Evolutionary conservation across 768 basidiomycete species (phyloP), one percentile per base, ranked within the genome.

Genomic region (Psilocybe azurescens): DNA sequence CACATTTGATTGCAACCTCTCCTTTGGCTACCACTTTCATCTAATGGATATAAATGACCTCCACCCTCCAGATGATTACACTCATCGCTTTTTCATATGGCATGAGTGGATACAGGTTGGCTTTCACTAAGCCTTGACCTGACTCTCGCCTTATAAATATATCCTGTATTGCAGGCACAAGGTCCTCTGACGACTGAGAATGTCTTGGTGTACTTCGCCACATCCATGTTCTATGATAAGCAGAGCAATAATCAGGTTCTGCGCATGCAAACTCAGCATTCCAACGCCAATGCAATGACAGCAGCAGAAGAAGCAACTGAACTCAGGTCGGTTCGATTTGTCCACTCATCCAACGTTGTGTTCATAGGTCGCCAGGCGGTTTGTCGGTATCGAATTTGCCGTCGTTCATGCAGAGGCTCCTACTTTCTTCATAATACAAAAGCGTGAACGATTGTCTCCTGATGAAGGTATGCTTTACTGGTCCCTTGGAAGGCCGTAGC

Each of bases 171-270:
- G 24, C 72, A 91, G 87, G 92, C 88, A 4, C 86, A 93, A 64
- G 94, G 92, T 3, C 89, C 89, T 2, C 81, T 95, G 67, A 87
- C 89, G 7, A 74, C 81, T 2, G 86, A 91, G 66, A 92, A 90
- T 71, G 93, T 93, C 54, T 89, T 96, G 64, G 93, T 95, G 58
- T 97, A 96, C 79, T 97, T 97, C 72, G 81, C 90, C 11, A 86
- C 86, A 0, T 95, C 93, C 30, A 94, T 94, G 87, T 96, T 95
- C 79, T 97, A 94, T 73, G 94, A 96, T 77, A 93, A 93, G 75
- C 91, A 93, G 76, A 94, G 91, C 77, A 95, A 90, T 75, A 97
- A 97, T 74, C 92, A 95, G 69, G 88, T 91, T 32, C 78, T 97
- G 48, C 89, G 94, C 67, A 97, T 97, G 95, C 95, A 97, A 75